Base-by-base conservation (phyloP, 2,329 filamentous ascomycete species). In the Kalmusia sp. region DNA sequence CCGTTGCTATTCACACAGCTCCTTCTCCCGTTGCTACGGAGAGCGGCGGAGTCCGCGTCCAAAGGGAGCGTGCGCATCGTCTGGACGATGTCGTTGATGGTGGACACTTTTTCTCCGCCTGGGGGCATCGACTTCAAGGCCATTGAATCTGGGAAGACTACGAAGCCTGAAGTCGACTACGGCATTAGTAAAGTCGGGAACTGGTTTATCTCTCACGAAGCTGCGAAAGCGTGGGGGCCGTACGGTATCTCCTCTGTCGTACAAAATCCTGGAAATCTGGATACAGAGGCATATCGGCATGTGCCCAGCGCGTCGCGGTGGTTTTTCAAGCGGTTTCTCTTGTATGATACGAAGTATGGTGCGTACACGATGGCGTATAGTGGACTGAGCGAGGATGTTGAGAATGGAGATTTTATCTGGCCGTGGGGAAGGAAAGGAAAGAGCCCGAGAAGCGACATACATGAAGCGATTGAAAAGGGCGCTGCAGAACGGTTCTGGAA, bases 401-500 rank as follows among this genome's bases (percentile, higher is more conserved):
- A 75, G 27, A 75, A 75, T 51, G 76, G 74, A 3, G 64, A 54
- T 8, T 73, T 72, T 50, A 55, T 82, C 24, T 69, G 78, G 53
- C 80, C 80, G 3, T 83, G 79, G 79, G 80, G 80, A 15, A 62
- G 73, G 25, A 28, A 35, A 27, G 37, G 6, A 14, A 38, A 14
- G 45, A 55, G 44, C 44, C 25, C 77, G 7, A 60, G 63, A 14
- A 50, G 61, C 7, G 70, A 62, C 17, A 68, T 69, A 1, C 73
- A 70, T 52, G 55, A 65, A 6, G 58, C 67, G 44, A 69, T 67
- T 33, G 72, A 77, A 37, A 73, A 74, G 21, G 75, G 77, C 1
- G 73, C 66, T 3, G 72, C 70, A 3, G 56, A 66, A 39, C 64
- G 69, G 37, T 77, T 79, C 49, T 79, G 76, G 77, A 67, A 76